Base-by-base conservation (phyloP, 768 basidiomycete genomes). In the Agaricus blazei region DNA sequence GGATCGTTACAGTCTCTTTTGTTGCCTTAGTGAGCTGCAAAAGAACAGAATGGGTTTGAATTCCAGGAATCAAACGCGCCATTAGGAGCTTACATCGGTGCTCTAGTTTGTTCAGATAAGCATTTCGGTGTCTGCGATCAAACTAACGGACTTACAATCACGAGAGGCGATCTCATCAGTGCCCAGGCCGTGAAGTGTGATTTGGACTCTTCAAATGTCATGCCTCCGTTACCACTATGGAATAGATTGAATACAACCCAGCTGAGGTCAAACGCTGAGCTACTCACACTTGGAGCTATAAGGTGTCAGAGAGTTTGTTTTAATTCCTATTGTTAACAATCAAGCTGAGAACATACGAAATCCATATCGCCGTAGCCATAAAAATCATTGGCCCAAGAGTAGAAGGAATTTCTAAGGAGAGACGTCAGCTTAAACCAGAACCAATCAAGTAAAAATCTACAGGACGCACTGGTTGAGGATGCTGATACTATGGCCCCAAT, bases 171-270 rank as follows among this genome's bases (percentile, higher is more conserved):
- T 63, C 85, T 87, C 77, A 84, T 78, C 28, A 88, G 67, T 27
- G 83, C 83, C 86, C 86, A 87, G 0, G 82, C 83, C 0, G 85
- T 86, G 63, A 87, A 87, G 63, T 88, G 85, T 2, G 83, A 75
- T 65, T 87, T 86, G 27, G 76, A 68, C 67, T 88, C 85, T 15
- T 87, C 83, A 61, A 73, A 77, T 0, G 80, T 78, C 40, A 87
- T 70, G 37, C 78, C 69, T 7, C 83, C 84, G 54, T 87, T 86
- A 23, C 85, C 85, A 19, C 84, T 85, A 62, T 19, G 27, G 15
- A 44, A 9, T 23, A 4, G 3, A 15, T 29, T 41, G 26, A n/a
- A 43, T n/a, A 15, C 37, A 34, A 23, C 26, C 12, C 14, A 19
- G 5, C 8, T n/a, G 6, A 40, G 36, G 7, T 5, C 42, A 2